Conservation (phyloP, 163 green algal species). For the Chloroidium sp. region DNA sequence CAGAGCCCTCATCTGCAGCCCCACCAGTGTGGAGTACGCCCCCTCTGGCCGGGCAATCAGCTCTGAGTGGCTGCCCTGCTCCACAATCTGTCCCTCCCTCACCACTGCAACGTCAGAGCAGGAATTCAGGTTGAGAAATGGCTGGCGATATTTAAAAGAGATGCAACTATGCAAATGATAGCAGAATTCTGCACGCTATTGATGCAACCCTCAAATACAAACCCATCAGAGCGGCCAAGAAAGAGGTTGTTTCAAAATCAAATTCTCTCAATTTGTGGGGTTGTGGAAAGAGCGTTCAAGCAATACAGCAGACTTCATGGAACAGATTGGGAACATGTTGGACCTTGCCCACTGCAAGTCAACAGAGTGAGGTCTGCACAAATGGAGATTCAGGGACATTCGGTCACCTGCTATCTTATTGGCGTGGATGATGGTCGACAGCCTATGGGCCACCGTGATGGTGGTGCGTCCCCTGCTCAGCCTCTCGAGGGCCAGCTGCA, state of each 20-base stretch:
- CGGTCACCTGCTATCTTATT: conserved; percentile 53
- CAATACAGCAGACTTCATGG: neutral
- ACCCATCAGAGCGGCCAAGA: neutral
- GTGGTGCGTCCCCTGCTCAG: conserved; percentile 70
- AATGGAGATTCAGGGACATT: neutral
- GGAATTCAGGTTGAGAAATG: too few species aligned
- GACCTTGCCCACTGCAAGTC: neutral
- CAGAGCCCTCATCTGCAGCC: conserved; percentile 30
- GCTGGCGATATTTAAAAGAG: too few species aligned
- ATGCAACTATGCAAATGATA: too few species aligned
- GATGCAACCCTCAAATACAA: too few species aligned
- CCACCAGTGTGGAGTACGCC: conserved; percentile 55
- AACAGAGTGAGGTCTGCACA: neutral
- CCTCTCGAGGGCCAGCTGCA: conserved; percentile 40
- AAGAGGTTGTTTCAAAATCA: too few species aligned
- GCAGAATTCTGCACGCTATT: too few species aligned
- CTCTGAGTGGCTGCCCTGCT: conserved; percentile 70
- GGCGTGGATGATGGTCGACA: conserved; percentile 60
- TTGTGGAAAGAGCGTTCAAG: too few species aligned
- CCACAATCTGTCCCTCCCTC: conserved; percentile 56
- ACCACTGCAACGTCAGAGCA: conserved; percentile 47
- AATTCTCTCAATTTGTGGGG: too few species aligned
- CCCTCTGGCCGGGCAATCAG: conserved; percentile 40
- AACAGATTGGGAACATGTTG: neutral
- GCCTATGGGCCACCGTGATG: conserved; percentile 69